phyloP scores from a whole-genome alignment of 169 alveolate genomes.

The Cryptosporidium baileyi region DNA sequence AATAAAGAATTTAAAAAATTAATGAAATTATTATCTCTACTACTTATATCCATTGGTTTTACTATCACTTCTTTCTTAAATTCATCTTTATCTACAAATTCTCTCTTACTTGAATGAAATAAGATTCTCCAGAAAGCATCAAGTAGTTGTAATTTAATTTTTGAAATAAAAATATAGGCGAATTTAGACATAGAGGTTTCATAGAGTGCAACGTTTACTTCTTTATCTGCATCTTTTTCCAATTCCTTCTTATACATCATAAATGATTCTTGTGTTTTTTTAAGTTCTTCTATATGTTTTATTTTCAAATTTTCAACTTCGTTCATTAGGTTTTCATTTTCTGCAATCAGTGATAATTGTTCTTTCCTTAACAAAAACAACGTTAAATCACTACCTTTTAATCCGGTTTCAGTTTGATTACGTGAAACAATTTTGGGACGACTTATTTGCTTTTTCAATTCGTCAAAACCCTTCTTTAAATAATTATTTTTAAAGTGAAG shows the following conservation, averaged over 20 bases:
- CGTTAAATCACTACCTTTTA: slow-evolving; percentile 23
- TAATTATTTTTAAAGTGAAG: slow-evolving; percentile 5
- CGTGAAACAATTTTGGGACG: slow-evolving; percentile 5
- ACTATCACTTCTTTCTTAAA: background rate
- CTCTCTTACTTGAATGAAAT: background rate
- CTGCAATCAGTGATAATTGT: slow-evolving; percentile 57
- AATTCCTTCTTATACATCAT: slow-evolving; percentile 44
- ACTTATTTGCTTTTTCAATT: slow-evolving; percentile 7
- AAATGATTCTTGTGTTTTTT: slow-evolving; percentile 62
- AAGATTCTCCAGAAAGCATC: slow-evolving; percentile 43
- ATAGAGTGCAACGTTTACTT: slow-evolving; percentile 29
- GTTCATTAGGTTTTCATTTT: slow-evolving; percentile 39
- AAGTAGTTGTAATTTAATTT: slow-evolving; percentile 12
- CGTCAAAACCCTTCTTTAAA: slow-evolving; percentile 40
- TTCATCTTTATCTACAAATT: background rate
- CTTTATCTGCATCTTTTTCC: slow-evolving; percentile 1
- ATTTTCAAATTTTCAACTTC: slow-evolving; percentile 41
- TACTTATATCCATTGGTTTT: background rate
- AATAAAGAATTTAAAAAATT: slow-evolving; percentile 1
- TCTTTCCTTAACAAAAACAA: slow-evolving; percentile 48
- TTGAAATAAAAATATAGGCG: slow-evolving; percentile 16
- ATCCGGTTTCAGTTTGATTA: slow-evolving; percentile 22
- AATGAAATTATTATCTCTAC: background rate
- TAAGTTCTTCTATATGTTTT: slow-evolving; percentile 50
- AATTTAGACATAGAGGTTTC: slow-evolving; percentile 36